Conservation (phyloP, 805 yeast genomes). For the Candida pseudoglaebosa region DNA sequence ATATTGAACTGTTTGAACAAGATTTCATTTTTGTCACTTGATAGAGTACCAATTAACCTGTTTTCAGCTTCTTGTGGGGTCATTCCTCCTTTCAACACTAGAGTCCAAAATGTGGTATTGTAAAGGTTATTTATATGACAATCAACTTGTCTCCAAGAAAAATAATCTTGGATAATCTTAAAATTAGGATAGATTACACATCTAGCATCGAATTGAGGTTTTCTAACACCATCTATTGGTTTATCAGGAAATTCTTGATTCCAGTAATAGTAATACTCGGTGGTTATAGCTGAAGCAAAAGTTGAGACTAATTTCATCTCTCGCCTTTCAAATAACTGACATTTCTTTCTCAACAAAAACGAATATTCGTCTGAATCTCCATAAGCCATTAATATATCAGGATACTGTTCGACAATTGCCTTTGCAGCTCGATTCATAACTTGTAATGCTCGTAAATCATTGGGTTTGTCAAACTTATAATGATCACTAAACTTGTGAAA, state of each 20-base stretch:
- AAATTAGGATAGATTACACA: conserved; percentile 79
- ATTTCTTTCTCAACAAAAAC: conserved; percentile 61
- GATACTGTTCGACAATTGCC: conserved; percentile 56
- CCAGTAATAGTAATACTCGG: conserved; percentile 74
- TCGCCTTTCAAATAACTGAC: conserved; percentile 77
- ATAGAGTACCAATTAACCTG: conserved; percentile 67
- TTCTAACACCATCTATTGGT: conserved; percentile 44
- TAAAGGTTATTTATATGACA: conserved; percentile 93
- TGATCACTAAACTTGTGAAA: conserved; percentile 78
- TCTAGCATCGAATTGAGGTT: conserved; percentile 90
- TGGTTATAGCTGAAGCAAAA: conserved; percentile 77
- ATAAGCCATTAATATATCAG: conserved; percentile 77
- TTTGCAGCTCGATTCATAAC: conserved; percentile 82
- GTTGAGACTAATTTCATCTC: conserved; percentile 77
- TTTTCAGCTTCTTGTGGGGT: conserved; percentile 80
- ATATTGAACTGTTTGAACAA: conserved; percentile 72
- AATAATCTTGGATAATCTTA: conserved; percentile 66
- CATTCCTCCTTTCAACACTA: conserved; percentile 60
- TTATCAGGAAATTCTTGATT: conserved; percentile 44
- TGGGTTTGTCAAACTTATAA: conserved; percentile 82
- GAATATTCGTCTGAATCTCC: conserved; percentile 97
- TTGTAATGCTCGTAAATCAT: conserved; percentile 69
- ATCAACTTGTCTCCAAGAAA: conserved; percentile 94
- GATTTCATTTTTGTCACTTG: conserved; percentile 86
- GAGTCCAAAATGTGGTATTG: conserved; percentile 88